Percentiles rank a stretch among this genome's conserved stretches.
These are phyloP conservation scores for Schoenoplectus tabernaemontani DNA, from an alignment of 202 grass and related monocot genomes.

Conservation along the genomic window DNA sequence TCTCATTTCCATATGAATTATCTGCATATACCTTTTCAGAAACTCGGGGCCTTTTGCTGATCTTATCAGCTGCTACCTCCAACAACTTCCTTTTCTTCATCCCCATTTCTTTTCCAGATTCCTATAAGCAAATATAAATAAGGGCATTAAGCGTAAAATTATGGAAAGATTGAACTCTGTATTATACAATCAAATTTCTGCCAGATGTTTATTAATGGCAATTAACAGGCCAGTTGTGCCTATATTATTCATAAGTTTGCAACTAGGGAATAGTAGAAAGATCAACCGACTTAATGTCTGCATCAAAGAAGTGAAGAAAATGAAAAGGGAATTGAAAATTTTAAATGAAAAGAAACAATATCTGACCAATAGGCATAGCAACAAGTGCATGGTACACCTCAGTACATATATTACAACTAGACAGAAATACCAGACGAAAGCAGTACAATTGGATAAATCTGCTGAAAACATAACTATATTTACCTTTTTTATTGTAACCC, in stretches of 20 bases:
- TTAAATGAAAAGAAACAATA: not conserved
- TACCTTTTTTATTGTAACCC: constrained; percentile 21
- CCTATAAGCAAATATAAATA: not conserved
- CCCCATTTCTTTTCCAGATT: not conserved
- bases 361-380: not conserved
- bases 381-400: not conserved
- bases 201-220: too few relatives aligned
- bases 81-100: constrained; percentile 8
- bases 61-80: not conserved
- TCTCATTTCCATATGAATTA: constrained; percentile 32
- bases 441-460: not conserved
- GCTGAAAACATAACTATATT: not conserved
- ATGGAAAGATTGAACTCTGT: not conserved
- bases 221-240: too few relatives aligned
- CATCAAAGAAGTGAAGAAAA: not conserved
- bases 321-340: not conserved
- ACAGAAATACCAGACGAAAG: not conserved
- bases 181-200: constrained; percentile 7
- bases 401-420: not conserved
- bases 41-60: not conserved
- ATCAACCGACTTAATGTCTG: not conserved
- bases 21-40: constrained; percentile 12
- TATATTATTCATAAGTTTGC: not conserved
- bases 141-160: not conserved
- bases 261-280: not conserved